Conservation (phyloP, 2,329 filamentous ascomycete species). For the Aureobasidium sp. region DNA sequence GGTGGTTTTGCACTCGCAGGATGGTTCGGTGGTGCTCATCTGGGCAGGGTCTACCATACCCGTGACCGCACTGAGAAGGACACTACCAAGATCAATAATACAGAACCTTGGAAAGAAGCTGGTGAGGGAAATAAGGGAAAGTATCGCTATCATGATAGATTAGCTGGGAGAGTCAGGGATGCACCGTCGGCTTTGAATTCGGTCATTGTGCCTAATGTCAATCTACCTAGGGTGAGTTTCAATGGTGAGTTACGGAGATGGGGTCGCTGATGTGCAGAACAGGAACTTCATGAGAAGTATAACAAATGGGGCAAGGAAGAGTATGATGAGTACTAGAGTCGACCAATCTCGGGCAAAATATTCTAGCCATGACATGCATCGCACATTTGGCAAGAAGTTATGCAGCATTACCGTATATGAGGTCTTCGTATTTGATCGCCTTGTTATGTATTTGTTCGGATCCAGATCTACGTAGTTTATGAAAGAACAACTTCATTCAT, state of each 20-base stretch:
- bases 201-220: slow-evolving; percentile 89
- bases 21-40: neutral
- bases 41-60: neutral
- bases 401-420: too few species aligned
- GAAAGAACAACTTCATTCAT: too few species aligned
- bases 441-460: too few species aligned
- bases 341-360: neutral
- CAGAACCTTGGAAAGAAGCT: neutral
- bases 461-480: too few species aligned
- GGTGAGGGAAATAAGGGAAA: neutral
- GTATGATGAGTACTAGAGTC: slow-evolving; percentile 39
- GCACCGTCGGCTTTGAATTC: slow-evolving; percentile 93
- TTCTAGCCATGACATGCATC: too few species aligned
- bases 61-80: neutral
- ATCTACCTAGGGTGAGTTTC: slow-evolving; percentile 68
- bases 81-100: neutral
- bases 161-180: slow-evolving; percentile 54
- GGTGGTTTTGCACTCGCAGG: neutral
- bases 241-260: neutral
- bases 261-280: slow-evolving; percentile 2
- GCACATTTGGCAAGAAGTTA: too few species aligned
- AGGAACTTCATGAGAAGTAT: slow-evolving; percentile 90
- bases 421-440: too few species aligned
- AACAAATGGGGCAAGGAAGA: slow-evolving; percentile 99
- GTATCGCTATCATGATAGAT: neutral